Base-by-base conservation (phyloP, 2,329 filamentous ascomycete genomes). In the Cladosporium sp. region DNA sequence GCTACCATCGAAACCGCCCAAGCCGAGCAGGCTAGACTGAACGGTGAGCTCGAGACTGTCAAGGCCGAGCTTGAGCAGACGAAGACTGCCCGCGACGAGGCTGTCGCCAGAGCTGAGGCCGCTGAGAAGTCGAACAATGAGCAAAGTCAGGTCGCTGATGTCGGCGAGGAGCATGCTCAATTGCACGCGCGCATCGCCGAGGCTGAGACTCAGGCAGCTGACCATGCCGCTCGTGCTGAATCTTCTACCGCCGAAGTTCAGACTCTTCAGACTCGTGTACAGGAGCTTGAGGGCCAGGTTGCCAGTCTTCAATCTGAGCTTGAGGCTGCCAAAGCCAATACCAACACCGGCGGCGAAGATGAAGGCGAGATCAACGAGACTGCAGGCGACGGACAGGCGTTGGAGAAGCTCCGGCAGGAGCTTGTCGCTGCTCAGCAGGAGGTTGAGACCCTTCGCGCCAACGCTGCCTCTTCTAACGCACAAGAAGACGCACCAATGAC, bases 51-150 rank as follows among this genome's bases (percentile, higher is more conserved):
- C n/a, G 77, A 84, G 48, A 72, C 74, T 32, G 34, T 55, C 3
- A 57, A 54, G 14, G 52, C 46, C 38, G 59, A 63, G 28, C 55
- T 66, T 9, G 77, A 84, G 48, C 72, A 76, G 9, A 79, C 79
- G 1, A 78, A 82, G 52, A 73, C 78, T 5, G 83, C 89, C 61
- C 76, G 86, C 42, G 86, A 89, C 52, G 75, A 81, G 56, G 80
- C 82, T 9, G 67, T 80, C 33, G 73, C 76, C 22, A 70, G 72
- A 42, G 66, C 71, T 5, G 48, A 50, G 18, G 32, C 40, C 13
- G 49, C 49, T n/a, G 32, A 43, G 38, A 49, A 42, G 31, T 32
- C 46, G 5, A 38, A 28, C 14, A 28, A 50, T 28, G 48, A 50
- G 11, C n/a, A 50, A 55, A 75, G 72, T 10, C 70, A 76, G 49